A percentile compares a stretch with the other conserved stretches of the same genome.
These are phyloP conservation scores for Penicillium brasilianum DNA, from an alignment of 2,329 filamentous ascomycete species.

Conservation along the genomic window DNA sequence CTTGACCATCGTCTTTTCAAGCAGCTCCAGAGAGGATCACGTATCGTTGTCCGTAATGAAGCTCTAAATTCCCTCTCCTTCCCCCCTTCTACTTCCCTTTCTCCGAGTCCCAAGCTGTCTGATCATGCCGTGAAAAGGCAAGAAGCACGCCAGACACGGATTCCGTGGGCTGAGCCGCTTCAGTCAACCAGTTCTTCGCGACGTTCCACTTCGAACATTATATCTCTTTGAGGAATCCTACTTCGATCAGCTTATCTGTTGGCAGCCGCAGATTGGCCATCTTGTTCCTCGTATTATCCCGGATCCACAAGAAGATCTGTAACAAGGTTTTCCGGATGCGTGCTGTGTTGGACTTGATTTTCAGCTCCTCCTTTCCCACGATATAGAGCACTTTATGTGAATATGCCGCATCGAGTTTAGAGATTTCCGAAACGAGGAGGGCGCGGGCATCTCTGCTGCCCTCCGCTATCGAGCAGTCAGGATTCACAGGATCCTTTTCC, in stretches of 20 bases:
- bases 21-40: too few relatives aligned
- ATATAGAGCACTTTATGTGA: slow-evolving; percentile 1
- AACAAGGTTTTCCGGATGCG: background rate
- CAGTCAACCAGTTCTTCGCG: too few relatives aligned
- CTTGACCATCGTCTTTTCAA: too few relatives aligned
- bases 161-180: too few relatives aligned
- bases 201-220: too few relatives aligned
- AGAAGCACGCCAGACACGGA: too few relatives aligned
- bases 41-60: too few relatives aligned
- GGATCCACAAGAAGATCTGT: background rate
- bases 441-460: background rate
- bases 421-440: background rate
- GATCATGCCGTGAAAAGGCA: too few relatives aligned
- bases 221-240: background rate
- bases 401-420: background rate
- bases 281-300: slow-evolving; percentile 3
- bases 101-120: too few relatives aligned
- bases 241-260: slow-evolving; percentile 3
- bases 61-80: too few relatives aligned
- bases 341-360: background rate
- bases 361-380: background rate
- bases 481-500: background rate
- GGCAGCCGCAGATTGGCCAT: slow-evolving; percentile 1
- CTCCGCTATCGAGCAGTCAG: background rate
- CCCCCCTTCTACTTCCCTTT: too few relatives aligned